Conservation (phyloP, 306 rosid species). For the Gastrolobium bilobum region DNA sequence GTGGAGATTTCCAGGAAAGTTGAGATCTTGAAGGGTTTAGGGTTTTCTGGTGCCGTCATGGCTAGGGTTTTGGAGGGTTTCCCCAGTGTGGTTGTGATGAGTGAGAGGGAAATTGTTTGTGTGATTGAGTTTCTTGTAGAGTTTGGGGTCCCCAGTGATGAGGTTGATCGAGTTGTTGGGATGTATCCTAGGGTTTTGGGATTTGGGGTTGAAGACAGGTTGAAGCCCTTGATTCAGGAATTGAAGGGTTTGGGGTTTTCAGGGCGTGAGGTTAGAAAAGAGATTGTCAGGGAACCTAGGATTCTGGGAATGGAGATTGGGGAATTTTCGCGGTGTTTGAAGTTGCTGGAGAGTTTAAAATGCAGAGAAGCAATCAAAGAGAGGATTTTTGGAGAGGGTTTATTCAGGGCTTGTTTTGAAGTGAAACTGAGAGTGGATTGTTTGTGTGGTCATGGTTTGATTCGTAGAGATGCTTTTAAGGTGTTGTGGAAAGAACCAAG, state of each 20-base stretch:
- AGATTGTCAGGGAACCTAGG: slow-evolving; percentile 72
- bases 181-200: slow-evolving; percentile 71
- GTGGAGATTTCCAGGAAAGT: slow-evolving; percentile 38
- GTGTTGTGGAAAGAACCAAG: slow-evolving; percentile 87
- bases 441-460: slow-evolving; percentile 75
- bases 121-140: slow-evolving; percentile 58
- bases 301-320: slow-evolving; percentile 75
- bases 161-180: slow-evolving; percentile 56
- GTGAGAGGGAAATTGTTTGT: slow-evolving; percentile 48
- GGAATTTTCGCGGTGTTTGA: slow-evolving; percentile 70
- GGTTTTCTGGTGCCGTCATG: slow-evolving; percentile 55
- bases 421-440: slow-evolving; percentile 80
- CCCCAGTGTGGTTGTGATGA: slow-evolving; percentile 58
- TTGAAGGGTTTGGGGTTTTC: slow-evolving; percentile 67
- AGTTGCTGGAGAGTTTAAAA: slow-evolving; percentile 68
- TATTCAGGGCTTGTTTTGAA: slow-evolving; percentile 74
- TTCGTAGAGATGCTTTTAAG: slow-evolving; percentile 76
- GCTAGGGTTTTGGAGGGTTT: slow-evolving; percentile 66
- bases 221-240: slow-evolving; percentile 71
- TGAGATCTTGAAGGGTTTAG: slow-evolving; percentile 58
- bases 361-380: slow-evolving; percentile 70
- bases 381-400: slow-evolving; percentile 61
- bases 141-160: slow-evolving; percentile 58
- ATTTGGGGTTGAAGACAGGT: slow-evolving; percentile 65
- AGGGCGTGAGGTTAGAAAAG: slow-evolving; percentile 56